Base-by-base conservation (phyloP, 1,284 basidiomycete genomes). In the Irpex rosettiformis region DNA sequence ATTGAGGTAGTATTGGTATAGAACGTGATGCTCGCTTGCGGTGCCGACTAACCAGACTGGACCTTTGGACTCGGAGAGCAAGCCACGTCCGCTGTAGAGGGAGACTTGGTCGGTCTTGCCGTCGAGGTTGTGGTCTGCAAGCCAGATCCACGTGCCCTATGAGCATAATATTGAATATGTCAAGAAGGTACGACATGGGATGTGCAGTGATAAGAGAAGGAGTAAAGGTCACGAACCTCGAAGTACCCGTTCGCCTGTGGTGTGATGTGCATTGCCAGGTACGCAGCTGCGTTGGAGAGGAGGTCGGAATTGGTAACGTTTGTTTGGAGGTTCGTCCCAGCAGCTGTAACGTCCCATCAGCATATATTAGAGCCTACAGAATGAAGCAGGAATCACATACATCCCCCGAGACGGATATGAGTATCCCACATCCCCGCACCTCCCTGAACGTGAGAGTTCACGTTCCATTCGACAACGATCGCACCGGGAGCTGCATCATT, bases 1-100 rank as follows among this genome's bases (percentile, higher is more conserved):
- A 28, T 75, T 81, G 27, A 91, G 67, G 64, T 75, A 82, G 68
- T 89, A 90, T 66, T 91, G 88, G 65, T 89, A 89, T 2, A 89
- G 68, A 0, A 75, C 75, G 58, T 88, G 85, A 65, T 91, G 88
- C 66, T 90, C 88, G 56, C 69, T 63, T 78, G 82, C 82, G 43
- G 88, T 89, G 40, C 88, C 88, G 61, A 89, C 81, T 75, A 90
- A 66, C 88, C 88, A 90, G 0, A 88, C 86, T 2, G 88, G 88
- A 0, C 89, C 88, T 29, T 74, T 73, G 1, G 86, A 88, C 70
- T 93, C 85, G 10, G 88, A 89, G 4, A 93, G 72, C 24, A 93
- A 80, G 5, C 91, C 91, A n/a, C 92, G 84, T 0, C 88, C 91
- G 25, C 83, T 83, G 69, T 83, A 91, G n/a, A 89, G 61, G 13